Evolutionary conservation across 345 rosid species (phyloP).

Genomic region (Sonneratia caseolaris): DNA sequence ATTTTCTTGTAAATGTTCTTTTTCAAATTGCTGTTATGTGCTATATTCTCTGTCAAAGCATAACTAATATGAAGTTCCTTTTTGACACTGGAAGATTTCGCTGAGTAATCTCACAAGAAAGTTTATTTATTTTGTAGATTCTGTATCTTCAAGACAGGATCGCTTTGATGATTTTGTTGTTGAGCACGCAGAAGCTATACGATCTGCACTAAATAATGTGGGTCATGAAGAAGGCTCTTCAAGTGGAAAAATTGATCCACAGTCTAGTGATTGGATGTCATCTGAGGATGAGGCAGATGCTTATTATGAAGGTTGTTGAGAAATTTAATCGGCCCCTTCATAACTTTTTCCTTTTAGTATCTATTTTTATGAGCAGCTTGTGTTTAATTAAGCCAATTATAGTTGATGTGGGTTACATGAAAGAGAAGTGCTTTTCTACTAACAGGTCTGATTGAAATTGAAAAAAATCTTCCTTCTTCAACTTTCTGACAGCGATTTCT

Average conservation of each 20-base stretch:
- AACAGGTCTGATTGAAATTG: no score
- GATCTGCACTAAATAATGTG: slow-evolving; percentile 47
- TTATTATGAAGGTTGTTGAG: slow-evolving; percentile 52
- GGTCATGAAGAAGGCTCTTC: slow-evolving; percentile 72
- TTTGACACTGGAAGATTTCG: neutral
- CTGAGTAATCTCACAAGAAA: neutral
- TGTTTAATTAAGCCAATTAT: neutral
- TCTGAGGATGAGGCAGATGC: slow-evolving; percentile 83
- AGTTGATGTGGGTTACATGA: neutral
- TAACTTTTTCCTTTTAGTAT: neutral
- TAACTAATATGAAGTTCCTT: neutral
- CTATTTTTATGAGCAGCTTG: neutral
- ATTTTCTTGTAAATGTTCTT: neutral
- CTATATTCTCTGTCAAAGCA: neutral
- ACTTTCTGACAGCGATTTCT: slow-evolving; percentile 1
- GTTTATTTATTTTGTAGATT: slow-evolving; percentile 32
- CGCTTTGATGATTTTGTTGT: slow-evolving; percentile 44
- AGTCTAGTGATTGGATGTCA: slow-evolving; percentile 58
- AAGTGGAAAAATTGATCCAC: slow-evolving; percentile 30
- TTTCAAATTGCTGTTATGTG: neutral
- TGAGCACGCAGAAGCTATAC: slow-evolving; percentile 60
- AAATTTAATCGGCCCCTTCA: neutral
- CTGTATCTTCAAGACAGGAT: slow-evolving; percentile 46
- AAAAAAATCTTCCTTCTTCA: neutral
- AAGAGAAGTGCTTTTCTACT: no score